Conservation (phyloP, 116 monocot species). For the Dioscorea cayenensis region DNA sequence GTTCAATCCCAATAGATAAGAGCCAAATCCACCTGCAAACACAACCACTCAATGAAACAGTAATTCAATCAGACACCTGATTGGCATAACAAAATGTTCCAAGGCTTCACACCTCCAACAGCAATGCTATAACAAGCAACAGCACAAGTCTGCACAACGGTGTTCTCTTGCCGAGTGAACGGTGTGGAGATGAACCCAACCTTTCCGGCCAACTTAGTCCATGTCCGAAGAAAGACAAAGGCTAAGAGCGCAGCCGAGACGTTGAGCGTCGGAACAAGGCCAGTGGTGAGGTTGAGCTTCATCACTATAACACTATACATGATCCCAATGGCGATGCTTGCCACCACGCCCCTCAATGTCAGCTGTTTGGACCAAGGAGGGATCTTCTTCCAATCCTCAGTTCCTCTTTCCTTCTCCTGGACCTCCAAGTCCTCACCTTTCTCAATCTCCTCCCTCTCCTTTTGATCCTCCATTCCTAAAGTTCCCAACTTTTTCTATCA, state of each 20-base stretch:
- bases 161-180: conserved; percentile 89
- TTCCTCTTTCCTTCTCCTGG: conserved; percentile 1
- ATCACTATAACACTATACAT: conserved; percentile 87
- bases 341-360: conserved; percentile 37
- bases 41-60: background rate
- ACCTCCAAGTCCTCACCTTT: conserved; percentile 6
- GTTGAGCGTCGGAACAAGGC: conserved; percentile 82
- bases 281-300: conserved; percentile 90
- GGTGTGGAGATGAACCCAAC: conserved; percentile 49
- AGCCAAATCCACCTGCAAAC: conserved; percentile 79
- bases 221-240: conserved; percentile 59
- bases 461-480: conserved; percentile 7
- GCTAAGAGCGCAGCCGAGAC: conserved; percentile 86
- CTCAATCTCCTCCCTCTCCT: background rate
- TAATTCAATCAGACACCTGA: background rate
- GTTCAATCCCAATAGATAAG: conserved; percentile 75
- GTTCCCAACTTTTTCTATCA: background rate
- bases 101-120: conserved; percentile 47
- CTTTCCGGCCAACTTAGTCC: conserved; percentile 59
- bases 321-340: conserved; percentile 26
- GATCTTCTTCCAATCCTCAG: conserved; percentile 11
- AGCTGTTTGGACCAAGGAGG: conserved; percentile 43
- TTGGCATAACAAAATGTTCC: background rate
- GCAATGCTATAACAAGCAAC: conserved; percentile 88
- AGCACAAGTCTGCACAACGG: conserved; percentile 87